Evolutionary conservation across 352 stramenopile species (phyloP).

Genomic region (Blastocystis sp.): DNA sequence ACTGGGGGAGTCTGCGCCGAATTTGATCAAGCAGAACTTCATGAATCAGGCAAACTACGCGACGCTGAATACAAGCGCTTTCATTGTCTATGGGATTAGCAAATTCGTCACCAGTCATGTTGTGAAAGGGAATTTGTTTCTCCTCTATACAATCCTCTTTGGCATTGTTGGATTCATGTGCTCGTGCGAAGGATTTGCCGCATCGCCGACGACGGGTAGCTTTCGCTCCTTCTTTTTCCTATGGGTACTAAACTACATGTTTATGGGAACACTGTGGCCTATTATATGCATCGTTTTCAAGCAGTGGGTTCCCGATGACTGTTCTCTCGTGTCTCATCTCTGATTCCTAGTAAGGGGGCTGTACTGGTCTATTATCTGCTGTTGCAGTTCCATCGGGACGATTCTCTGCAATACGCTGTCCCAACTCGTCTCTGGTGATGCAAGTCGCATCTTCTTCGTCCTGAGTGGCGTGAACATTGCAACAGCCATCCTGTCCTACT

Average conservation of each 20-base stretch:
- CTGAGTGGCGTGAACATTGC: too few relatives aligned
- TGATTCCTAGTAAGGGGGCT: constrained; percentile 11
- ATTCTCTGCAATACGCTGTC: constrained; percentile 49
- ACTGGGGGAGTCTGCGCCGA: constrained; percentile 16
- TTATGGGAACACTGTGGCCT: constrained; percentile 45
- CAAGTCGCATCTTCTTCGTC: background rate
- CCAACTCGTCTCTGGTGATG: background rate
- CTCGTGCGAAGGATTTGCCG: constrained; percentile 31
- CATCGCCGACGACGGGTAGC: background rate
- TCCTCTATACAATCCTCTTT: background rate
- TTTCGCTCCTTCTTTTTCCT: constrained; percentile 35
- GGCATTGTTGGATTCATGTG: constrained; percentile 25
- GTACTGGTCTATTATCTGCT: constrained; percentile 64
- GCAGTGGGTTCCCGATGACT: constrained; percentile 39
- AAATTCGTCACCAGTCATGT: constrained; percentile 63
- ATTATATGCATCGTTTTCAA: constrained; percentile 71
- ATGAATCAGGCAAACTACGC: constrained; percentile 33
- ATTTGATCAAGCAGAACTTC: constrained; percentile 36
- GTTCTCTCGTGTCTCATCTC: background rate
- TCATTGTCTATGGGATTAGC: constrained; percentile 59
- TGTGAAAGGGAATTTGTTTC: constrained; percentile 11
- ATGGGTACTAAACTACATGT: constrained; percentile 37
- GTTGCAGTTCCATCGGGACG: constrained; percentile 51
- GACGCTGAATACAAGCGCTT: constrained; percentile 25
- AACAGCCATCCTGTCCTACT: too few relatives aligned